Conservation (phyloP, 495 filamentous ascomycete genomes). For the Talaromyces proteolyticus region DNA sequence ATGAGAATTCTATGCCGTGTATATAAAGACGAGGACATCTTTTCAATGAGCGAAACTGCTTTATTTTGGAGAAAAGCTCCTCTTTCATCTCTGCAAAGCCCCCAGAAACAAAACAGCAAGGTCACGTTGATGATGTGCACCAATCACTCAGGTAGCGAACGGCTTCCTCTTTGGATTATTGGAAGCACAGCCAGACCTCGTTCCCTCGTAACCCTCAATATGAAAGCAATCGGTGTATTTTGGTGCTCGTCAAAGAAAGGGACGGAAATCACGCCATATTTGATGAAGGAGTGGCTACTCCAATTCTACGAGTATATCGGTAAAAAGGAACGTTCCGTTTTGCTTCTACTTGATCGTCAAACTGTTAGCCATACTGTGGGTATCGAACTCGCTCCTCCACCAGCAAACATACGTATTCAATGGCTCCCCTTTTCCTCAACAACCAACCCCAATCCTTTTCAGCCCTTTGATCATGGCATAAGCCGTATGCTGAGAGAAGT, state of each 20-base stretch:
- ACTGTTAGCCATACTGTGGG: conserved; percentile 11
- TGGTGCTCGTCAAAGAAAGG: conserved; percentile 15
- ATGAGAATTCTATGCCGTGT: conserved; percentile 11
- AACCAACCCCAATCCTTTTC: conserved; percentile 2
- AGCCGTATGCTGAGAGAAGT: conserved; percentile 18
- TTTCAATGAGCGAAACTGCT: conserved; percentile 21
- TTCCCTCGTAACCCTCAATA: conserved; percentile 9
- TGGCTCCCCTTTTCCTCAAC: conserved; percentile 15
- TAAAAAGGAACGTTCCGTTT: conserved; percentile 9
- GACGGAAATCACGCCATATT: conserved; percentile 13
- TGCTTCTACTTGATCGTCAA: conserved; percentile 21
- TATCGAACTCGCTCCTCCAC: conserved; percentile 11
- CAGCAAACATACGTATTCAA: conserved; percentile 15
- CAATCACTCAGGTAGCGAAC: conserved; percentile 16
- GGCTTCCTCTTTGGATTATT: conserved; percentile 15
- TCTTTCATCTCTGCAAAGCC: conserved; percentile 3
- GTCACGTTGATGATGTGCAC: conserved; percentile 16
- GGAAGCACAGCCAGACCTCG: conserved; percentile 14
- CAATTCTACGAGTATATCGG: conserved; percentile 18
- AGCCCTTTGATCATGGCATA: conserved; percentile 22
- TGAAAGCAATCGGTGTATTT: conserved; percentile 7
- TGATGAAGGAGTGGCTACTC: conserved; percentile 20
- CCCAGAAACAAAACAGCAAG: conserved; percentile 11
- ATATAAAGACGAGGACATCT: conserved; percentile 16
- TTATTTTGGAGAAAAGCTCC: conserved; percentile 18